phyloP scores from a whole-genome alignment of 495 filamentous ascomycete species.

The Xylaria curta region DNA sequence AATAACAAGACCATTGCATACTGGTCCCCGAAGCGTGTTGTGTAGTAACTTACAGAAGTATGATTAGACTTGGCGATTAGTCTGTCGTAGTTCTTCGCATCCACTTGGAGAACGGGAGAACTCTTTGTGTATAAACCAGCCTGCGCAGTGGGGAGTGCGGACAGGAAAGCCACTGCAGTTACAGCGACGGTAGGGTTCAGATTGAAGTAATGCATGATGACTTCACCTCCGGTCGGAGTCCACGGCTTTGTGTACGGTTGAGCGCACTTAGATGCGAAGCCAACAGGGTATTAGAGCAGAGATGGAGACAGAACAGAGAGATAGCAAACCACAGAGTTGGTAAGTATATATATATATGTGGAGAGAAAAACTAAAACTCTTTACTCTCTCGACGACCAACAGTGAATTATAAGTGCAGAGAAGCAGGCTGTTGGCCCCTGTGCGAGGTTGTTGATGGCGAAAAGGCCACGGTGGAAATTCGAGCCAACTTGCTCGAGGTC shows the following conservation, averaged over 20 bases:
- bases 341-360: conserved; percentile 9
- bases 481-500: conserved; percentile 29
- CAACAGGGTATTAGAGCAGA: background rate
- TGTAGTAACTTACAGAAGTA: conserved; percentile 72
- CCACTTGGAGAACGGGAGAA: conserved; percentile 85
- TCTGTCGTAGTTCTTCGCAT: conserved; percentile 81
- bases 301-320: conserved; percentile 1
- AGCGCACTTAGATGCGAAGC: conserved; percentile 2
- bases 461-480: conserved; percentile 49
- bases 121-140: conserved; percentile 82
- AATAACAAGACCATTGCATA: background rate
- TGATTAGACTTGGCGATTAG: conserved; percentile 89
- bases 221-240: background rate
- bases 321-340: conserved; percentile 6
- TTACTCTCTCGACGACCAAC: background rate
- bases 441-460: conserved; percentile 23
- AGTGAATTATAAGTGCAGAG: conserved; percentile 2
- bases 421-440: background rate
- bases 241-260: conserved; percentile 23
- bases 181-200: conserved; percentile 50
- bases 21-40: background rate
- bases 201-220: conserved; percentile 50
- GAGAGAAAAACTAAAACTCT: background rate
- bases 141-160: conserved; percentile 64
- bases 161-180: conserved; percentile 54